Evolutionary conservation across 2,329 filamentous ascomycete genomes (phyloP).

Genomic region (Periglandula ipomoeae): DNA sequence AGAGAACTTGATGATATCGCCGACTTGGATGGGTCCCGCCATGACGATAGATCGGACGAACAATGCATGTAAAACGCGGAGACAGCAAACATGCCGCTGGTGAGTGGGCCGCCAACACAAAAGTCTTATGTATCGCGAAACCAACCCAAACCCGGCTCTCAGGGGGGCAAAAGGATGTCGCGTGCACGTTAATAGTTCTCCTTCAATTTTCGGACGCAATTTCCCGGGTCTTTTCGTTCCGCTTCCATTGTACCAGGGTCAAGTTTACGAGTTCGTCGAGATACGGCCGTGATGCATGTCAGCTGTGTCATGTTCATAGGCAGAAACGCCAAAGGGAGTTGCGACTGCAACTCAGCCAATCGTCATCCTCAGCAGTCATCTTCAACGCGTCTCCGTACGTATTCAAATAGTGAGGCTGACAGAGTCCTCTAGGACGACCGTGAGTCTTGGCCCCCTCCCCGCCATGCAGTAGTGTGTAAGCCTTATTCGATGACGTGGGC

Average conservation of each 20-base stretch:
- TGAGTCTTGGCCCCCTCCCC: not conserved
- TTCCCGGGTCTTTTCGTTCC: too few relatives aligned
- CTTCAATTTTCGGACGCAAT: too few relatives aligned
- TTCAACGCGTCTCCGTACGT: too few relatives aligned
- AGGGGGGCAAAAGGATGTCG: not conserved
- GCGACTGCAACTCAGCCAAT: too few relatives aligned
- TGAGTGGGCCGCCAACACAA: not conserved
- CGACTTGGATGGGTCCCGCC: slow-evolving; percentile 7
- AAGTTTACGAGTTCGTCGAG: too few relatives aligned
- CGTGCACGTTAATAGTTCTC: too few relatives aligned
- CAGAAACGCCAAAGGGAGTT: too few relatives aligned
- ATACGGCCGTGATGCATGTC: too few relatives aligned
- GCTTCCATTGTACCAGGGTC: too few relatives aligned
- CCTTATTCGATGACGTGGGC: not conserved
- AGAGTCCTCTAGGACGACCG: not conserved
- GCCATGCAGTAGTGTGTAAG: not conserved
- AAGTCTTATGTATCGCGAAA: not conserved
- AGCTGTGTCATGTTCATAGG: too few relatives aligned
- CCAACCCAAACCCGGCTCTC: not conserved
- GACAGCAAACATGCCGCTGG: not conserved
- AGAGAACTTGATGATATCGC: slow-evolving; percentile 6
- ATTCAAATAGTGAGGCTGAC: not conserved
- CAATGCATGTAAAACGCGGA: not conserved
- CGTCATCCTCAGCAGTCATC: too few relatives aligned
- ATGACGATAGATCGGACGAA: not conserved